Evolutionary conservation across 2,329 filamentous ascomycete genomes (phyloP).

Genomic region (Trichoderma brevicompactum): DNA sequence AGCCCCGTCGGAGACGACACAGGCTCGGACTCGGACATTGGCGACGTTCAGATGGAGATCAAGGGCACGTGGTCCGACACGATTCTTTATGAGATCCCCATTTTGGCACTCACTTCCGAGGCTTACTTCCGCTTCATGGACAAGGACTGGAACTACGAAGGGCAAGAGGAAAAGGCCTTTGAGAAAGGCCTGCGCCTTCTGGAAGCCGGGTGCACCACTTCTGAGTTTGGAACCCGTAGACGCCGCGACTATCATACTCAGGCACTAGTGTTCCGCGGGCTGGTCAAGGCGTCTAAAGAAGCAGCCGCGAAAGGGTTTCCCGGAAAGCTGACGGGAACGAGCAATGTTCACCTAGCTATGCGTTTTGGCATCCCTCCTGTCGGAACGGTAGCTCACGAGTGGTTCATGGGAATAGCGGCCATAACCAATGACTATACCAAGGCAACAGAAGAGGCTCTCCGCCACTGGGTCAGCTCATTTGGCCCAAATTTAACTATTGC

Average conservation of each 20-base stretch:
- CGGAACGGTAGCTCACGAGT: constrained; percentile 92
- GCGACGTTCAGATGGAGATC: constrained; percentile 76
- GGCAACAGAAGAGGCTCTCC: constrained; percentile 82
- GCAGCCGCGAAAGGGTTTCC: constrained; percentile 65
- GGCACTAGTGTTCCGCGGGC: constrained; percentile 83
- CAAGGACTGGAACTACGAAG: constrained; percentile 85
- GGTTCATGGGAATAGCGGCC: constrained; percentile 98
- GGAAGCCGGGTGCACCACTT: constrained; percentile 83
- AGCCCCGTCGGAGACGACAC: constrained; percentile 58
- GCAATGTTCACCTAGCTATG: constrained; percentile 97
- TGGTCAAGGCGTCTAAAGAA: constrained; percentile 78
- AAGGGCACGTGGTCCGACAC: constrained; percentile 90
- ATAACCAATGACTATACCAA: constrained; percentile 83
- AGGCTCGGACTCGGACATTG: constrained; percentile 66
- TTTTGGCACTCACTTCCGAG: constrained; percentile 89
- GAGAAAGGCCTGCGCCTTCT: constrained; percentile 79
- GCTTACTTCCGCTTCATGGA: constrained; percentile 98
- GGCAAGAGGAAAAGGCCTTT: constrained; percentile 83
- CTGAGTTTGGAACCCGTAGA: constrained; percentile 90
- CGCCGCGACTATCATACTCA: constrained; percentile 95
- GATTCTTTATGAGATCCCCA: constrained; percentile 95
- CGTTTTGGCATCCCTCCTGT: constrained; percentile 82
- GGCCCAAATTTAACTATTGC: constrained; percentile 85
- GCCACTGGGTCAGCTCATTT: constrained; percentile 91
- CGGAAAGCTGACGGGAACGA: constrained; percentile 83